A percentile compares a stretch with the other conserved stretches of the same genome.
These are phyloP conservation scores for Allantophomopsis cytisporea DNA, from an alignment of 2,329 filamentous ascomycete genomes.

Conservation along the genomic window DNA sequence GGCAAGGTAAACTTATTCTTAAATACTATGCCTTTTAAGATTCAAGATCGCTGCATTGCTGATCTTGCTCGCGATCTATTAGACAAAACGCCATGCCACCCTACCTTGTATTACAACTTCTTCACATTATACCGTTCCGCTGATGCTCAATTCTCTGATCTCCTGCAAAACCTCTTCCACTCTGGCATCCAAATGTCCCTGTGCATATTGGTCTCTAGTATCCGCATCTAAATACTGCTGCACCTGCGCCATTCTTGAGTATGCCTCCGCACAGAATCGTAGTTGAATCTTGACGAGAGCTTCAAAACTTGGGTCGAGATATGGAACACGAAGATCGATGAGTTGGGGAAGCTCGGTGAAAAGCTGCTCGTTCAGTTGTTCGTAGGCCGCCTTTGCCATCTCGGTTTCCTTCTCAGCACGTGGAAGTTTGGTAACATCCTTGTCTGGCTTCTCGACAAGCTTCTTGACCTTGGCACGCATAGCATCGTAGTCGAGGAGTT, in stretches of 20 bases:
- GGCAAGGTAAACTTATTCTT: too few species aligned
- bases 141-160: conserved; percentile 93
- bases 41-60: too few species aligned
- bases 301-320: conserved; percentile 93
- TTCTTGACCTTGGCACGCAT: conserved; percentile 95
- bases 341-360: conserved; percentile 87
- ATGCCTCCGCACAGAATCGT: conserved; percentile 94
- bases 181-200: conserved; percentile 77
- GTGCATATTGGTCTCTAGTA: conserved; percentile 89
- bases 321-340: conserved; percentile 92
- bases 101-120: too few species aligned
- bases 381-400: conserved; percentile 85
- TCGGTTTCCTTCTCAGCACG: conserved; percentile 94
- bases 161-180: conserved; percentile 96
- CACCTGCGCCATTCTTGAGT: conserved; percentile 95
- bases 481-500: conserved; percentile 94
- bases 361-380: conserved; percentile 93
- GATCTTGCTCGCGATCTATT: too few species aligned
- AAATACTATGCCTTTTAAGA: too few species aligned
- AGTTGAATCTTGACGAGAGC: conserved; percentile 97
- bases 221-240: conserved; percentile 96
- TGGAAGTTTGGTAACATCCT: conserved; percentile 92
- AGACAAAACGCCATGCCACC: too few species aligned
- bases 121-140: conserved; percentile 43
- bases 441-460: conserved; percentile 95